These are phyloP conservation scores for Rutstroemia sp. DNA, from an alignment of 2,329 filamentous ascomycete species.

Conservation along the genomic window DNA sequence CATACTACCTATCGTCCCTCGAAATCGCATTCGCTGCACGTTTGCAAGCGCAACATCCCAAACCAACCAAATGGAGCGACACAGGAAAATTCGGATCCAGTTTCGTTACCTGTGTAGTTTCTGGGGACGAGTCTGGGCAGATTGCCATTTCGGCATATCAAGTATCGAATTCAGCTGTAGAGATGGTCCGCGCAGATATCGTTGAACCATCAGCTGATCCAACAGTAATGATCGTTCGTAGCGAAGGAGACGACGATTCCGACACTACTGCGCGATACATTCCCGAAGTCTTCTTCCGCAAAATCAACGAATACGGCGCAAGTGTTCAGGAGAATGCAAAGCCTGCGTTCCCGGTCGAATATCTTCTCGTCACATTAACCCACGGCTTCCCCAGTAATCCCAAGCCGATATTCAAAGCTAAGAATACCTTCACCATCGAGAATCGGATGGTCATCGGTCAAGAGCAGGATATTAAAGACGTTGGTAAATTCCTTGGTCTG, in stretches of 20 bases:
- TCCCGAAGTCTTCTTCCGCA: conserved; percentile 92
- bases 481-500: conserved; percentile 59
- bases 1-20: conserved; percentile 81
- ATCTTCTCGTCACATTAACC: conserved; percentile 89
- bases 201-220: conserved; percentile 93
- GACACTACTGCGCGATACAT: conserved; percentile 75
- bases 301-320: conserved; percentile 91
- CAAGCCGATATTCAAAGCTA: conserved; percentile 65
- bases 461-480: conserved; percentile 66
- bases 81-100: conserved; percentile 90
- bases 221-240: conserved; percentile 86
- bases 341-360: conserved; percentile 92
- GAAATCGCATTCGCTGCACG: conserved; percentile 86
- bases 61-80: conserved; percentile 93
- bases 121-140: conserved; percentile 82
- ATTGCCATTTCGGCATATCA: conserved; percentile 91
- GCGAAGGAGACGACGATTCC: conserved; percentile 71
- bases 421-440: conserved; percentile 72
- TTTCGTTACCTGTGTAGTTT: conserved; percentile 93
- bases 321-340: conserved; percentile 98
- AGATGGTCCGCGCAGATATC: conserved; percentile 94
- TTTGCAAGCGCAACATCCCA: conserved; percentile 80
- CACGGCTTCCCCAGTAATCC: conserved; percentile 86
- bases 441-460: conserved; percentile 84
- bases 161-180: conserved; percentile 88